Conservation (phyloP, 2,329 filamentous ascomycete species). For the Ophiostoma sp. region DNA sequence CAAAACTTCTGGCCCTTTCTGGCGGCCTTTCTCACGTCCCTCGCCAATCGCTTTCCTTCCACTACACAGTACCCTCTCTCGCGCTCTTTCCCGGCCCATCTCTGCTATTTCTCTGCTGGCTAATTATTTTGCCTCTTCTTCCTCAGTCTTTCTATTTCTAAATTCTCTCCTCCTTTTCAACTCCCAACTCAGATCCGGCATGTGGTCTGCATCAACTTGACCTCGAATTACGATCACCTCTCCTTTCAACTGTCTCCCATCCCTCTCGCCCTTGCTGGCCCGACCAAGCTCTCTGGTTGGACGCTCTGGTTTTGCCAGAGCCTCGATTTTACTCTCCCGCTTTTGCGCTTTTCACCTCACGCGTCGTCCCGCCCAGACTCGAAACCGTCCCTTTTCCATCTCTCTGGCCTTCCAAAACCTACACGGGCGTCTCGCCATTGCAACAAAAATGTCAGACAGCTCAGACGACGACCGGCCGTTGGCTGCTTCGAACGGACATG, state of each 20-base stretch:
- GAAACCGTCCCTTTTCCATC: conserved; percentile 33
- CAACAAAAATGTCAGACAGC: conserved; percentile 54
- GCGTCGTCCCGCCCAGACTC: conserved; percentile 23
- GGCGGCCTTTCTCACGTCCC: background rate
- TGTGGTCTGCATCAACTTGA: background rate
- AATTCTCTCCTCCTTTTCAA: background rate
- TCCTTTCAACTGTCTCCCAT: conserved; percentile 40
- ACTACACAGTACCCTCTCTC: background rate
- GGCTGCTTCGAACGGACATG: conserved; percentile 64
- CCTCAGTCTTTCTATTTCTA: background rate
- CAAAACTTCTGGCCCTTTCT: conserved; percentile 5
- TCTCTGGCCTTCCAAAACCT: conserved; percentile 25
- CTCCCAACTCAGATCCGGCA: background rate
- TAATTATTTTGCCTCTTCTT: background rate
- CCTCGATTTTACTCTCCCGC: conserved; percentile 13
- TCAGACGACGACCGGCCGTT: conserved; percentile 86
- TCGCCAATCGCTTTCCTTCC: background rate
- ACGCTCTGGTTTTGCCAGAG: conserved; percentile 19
- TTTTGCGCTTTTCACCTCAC: conserved; percentile 27
- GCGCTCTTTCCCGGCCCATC: background rate
- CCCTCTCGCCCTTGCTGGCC: conserved; percentile 30
- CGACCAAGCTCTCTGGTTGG: conserved; percentile 28
- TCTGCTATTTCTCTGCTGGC: background rate
- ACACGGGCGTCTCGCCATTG: conserved; percentile 27
- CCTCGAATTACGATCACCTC: conserved; percentile 35